Base-by-base conservation (phyloP, 2,329 filamentous ascomycete species). In the Penicillium sp. region DNA sequence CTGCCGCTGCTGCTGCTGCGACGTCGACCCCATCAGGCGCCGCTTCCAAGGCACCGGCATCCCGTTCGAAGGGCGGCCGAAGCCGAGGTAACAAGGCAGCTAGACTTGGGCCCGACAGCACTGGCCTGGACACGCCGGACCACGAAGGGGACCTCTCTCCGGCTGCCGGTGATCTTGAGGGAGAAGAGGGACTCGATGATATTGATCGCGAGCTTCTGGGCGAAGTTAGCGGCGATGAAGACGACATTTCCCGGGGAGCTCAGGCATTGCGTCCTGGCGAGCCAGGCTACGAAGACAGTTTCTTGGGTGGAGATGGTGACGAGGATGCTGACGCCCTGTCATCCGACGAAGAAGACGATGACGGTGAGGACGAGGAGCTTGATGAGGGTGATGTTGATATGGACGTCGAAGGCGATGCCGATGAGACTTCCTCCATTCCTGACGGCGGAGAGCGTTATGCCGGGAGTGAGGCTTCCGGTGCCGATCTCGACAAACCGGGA, bases 181-280 rank as follows among this genome's bases (percentile, higher is more conserved):
- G 70, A 8, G 76, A 78, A 47, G 73, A 72, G 52, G 63, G 65
- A 5, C 69, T 78, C 13, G 76, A 77, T 58, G 76, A 77, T 51
- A 70, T 75, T 23, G 76, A 78, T 63, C 76, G 76, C 38, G 76
- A 78, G 58, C 68, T 74, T 19, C 70, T 77, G 11, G 75, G 74
- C 38, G 76, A 78, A 53, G 73, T 56, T 23, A 76, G 73, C 55
- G 75, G 69, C 5, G 75, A 77, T n/a, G 75, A 78, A 29, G 75
- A 76, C 7, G 69, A 67, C 29, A 67, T 69, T 19, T 61, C 65
- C 51, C 51, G 62, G 35, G 31, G 56, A 50, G 55, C 50, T 44
- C 67, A 65, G n/a, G 51, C 63, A 21, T 66, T 67, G 30, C 71
- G 67, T 7, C 57, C 64, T 15, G 68, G 56, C 26, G 73, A 67